phyloP scores from a whole-genome alignment of 768 basidiomycete genomes.

The Tylopilus balloui region DNA sequence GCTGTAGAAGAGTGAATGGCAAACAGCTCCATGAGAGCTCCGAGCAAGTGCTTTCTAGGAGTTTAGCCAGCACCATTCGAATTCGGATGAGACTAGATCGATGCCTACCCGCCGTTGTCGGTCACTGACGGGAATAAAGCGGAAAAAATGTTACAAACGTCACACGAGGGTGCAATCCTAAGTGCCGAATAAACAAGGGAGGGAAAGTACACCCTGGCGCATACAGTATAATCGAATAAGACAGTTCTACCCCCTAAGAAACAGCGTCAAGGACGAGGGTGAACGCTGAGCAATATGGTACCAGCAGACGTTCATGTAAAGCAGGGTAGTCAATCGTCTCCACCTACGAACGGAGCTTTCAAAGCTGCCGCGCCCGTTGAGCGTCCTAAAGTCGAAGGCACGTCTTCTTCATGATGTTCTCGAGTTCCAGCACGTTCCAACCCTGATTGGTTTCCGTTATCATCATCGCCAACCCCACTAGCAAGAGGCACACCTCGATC shows the following conservation, averaged over 20 bases:
- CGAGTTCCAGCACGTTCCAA: constrained; percentile 2
- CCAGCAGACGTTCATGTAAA: background rate
- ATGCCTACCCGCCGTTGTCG: background rate
- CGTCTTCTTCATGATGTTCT: constrained; percentile 15
- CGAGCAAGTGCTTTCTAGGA: constrained; percentile 7
- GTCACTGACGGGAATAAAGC: background rate
- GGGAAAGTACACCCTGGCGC: constrained; percentile 1
- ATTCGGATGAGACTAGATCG: background rate
- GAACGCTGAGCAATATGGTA: background rate
- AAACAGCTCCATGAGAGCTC: constrained; percentile 6
- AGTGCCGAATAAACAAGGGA: constrained; percentile 8
- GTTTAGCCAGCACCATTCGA: constrained; percentile 5
- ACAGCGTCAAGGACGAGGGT: background rate
- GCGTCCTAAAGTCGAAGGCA: constrained; percentile 26
- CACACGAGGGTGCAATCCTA: constrained; percentile 2
- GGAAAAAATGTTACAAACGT: background rate
- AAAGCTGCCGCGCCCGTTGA: constrained; percentile 21
- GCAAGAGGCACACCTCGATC: constrained; percentile 5
- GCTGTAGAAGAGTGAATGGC: background rate
- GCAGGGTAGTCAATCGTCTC: constrained; percentile 2
- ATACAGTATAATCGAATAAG: constrained; percentile 12
- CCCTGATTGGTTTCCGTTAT: constrained; percentile 5
- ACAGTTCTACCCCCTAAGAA: background rate
- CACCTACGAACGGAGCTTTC: constrained; percentile 5
- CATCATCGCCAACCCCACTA: constrained; percentile 3